Evolutionary conservation across 768 basidiomycete genomes (phyloP).

Genomic region (Lactarius vividus): DNA sequence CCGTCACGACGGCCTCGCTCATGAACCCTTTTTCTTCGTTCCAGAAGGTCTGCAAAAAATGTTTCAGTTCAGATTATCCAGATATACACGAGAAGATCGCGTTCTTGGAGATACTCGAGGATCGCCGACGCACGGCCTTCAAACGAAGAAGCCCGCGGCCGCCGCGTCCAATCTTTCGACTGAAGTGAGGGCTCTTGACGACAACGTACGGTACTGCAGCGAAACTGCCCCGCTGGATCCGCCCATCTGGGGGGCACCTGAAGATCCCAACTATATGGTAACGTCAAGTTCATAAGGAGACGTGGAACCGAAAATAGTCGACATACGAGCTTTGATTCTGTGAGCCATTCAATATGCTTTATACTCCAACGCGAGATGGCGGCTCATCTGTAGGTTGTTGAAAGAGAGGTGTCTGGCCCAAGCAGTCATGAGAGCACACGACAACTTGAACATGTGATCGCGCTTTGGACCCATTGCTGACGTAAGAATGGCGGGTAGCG

Average conservation of each 20-base stretch:
- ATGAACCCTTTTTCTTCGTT: conserved; percentile 18
- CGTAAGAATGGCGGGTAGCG: not conserved
- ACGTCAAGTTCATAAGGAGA: not conserved
- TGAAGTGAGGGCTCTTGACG: conserved; percentile 9
- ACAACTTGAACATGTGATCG: not conserved
- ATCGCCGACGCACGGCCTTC: conserved; percentile 10
- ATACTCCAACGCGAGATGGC: too few species aligned
- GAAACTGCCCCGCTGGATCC: conserved; percentile 23
- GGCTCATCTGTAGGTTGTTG: too few species aligned
- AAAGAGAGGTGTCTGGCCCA: too few species aligned
- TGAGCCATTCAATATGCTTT: conserved; percentile 21
- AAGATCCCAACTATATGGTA: conserved; percentile 14
- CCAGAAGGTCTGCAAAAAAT: conserved; percentile 18
- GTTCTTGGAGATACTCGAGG: conserved; percentile 24
- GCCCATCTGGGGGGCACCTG: conserved; percentile 13
- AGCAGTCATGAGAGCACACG: not conserved
- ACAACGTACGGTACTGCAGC: conserved; percentile 21
- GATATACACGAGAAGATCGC: not conserved
- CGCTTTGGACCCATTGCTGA: not conserved
- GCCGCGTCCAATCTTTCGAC: conserved; percentile 17
- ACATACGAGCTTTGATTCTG: conserved; percentile 21
- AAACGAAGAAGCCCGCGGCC: not conserved
- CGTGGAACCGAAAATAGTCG: not conserved
- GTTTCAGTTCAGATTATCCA: not conserved
- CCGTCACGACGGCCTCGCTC: conserved; percentile 14